phyloP scores from a whole-genome alignment of 2,329 filamentous ascomycete genomes.

The Ophiostoma fasciatum region DNA sequence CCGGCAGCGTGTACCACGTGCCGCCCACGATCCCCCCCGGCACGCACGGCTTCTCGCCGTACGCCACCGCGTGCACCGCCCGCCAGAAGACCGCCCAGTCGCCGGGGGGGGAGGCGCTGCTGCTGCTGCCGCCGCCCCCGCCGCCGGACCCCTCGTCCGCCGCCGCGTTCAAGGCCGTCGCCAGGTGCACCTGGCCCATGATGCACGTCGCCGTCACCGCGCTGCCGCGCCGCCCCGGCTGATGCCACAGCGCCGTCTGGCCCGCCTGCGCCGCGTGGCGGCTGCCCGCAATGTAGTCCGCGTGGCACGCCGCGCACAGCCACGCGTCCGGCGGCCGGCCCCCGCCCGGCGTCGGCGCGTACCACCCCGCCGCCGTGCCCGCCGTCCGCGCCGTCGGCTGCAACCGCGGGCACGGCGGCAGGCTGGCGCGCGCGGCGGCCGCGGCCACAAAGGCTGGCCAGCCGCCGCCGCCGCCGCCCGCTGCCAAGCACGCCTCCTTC shows the following conservation, averaged over 20 bases:
- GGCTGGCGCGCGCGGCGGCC: conserved; percentile 12
- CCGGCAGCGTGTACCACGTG: conserved; percentile 22
- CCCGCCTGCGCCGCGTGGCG: conserved; percentile 17
- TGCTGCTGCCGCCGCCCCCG: too few species aligned
- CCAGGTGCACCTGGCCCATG: conserved; percentile 16
- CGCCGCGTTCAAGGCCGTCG: conserved; percentile 18
- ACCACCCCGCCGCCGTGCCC: conserved; percentile 18
- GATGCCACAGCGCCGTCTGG: conserved; percentile 10
- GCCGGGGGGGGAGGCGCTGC: too few species aligned
- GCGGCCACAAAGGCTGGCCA: conserved; percentile 21
- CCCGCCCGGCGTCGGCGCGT: conserved; percentile 14
- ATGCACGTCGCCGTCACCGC: conserved; percentile 14
- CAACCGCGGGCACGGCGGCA: conserved; percentile 3
- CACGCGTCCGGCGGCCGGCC: conserved; percentile 16
- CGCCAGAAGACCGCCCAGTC: conserved; percentile 21
- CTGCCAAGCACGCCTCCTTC: too few species aligned
- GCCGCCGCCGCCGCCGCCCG: conserved; percentile 14
- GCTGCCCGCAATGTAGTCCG: too few species aligned
- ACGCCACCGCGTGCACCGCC: conserved; percentile 15
- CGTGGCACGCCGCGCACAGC: conserved; percentile 23
- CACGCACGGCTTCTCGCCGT: conserved; percentile 17
- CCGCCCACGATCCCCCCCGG: conserved; percentile 17
- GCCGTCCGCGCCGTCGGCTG: too few species aligned
- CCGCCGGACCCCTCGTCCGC: too few species aligned
- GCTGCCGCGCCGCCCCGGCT: conserved; percentile 8